phyloP scores from a whole-genome alignment of 208 protist species.

The Crithidia thermophila region DNA sequence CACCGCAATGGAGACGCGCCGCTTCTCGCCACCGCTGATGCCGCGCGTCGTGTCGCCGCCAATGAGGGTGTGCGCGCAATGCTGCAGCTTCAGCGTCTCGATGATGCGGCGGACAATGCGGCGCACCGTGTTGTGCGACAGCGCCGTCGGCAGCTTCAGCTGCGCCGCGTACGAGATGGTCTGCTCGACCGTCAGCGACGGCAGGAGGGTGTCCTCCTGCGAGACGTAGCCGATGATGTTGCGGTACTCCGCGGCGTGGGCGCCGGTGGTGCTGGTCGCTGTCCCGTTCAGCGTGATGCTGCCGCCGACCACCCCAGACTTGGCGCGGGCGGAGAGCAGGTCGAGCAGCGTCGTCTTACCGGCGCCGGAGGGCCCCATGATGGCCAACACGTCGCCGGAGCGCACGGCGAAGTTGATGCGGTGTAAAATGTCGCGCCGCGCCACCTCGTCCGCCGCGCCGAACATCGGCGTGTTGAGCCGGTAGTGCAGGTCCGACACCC shows the following conservation, averaged over 20 bases:
- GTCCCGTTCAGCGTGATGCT: slow-evolving; percentile 77
- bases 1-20: slow-evolving; percentile 92
- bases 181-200: slow-evolving; percentile 85
- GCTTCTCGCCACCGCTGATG: slow-evolving; percentile 92
- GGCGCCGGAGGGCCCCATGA: slow-evolving; percentile 91
- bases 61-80: slow-evolving; percentile 80
- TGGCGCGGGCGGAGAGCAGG: slow-evolving; percentile 69
- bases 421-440: slow-evolving; percentile 57
- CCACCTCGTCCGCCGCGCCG: slow-evolving; percentile 33
- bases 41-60: slow-evolving; percentile 73
- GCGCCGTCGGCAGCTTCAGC: slow-evolving; percentile 86
- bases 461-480: slow-evolving; percentile 47
- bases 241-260: slow-evolving; percentile 53
- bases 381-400: slow-evolving; percentile 84
- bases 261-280: slow-evolving; percentile 30
- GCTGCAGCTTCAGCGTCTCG: slow-evolving; percentile 63
- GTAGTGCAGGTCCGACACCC: slow-evolving; percentile 63
- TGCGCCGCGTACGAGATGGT: slow-evolving; percentile 89
- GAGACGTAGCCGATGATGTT: slow-evolving; percentile 92
- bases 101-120: slow-evolving; percentile 75
- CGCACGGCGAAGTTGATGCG: slow-evolving; percentile 75
- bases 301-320: slow-evolving; percentile 56
- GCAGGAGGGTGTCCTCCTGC: slow-evolving; percentile 92
- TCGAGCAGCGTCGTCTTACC: slow-evolving; percentile 93
- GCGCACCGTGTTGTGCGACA: slow-evolving; percentile 69